These are phyloP conservation scores for Stagonosporopsis vannaccii DNA, from an alignment of 2,329 filamentous ascomycete species.

Conservation along the genomic window DNA sequence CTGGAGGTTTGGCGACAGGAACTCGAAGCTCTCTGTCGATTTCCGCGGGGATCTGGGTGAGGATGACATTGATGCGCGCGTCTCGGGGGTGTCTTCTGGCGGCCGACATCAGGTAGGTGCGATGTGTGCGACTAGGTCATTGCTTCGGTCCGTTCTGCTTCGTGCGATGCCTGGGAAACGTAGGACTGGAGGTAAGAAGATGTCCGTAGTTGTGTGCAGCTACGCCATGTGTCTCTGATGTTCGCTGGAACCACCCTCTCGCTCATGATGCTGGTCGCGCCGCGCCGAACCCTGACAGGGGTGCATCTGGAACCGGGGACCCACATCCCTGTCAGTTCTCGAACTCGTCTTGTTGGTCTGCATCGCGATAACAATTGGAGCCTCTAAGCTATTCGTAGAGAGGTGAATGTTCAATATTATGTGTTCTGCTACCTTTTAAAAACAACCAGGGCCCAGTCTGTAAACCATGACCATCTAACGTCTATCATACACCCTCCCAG, in stretches of 20 bases:
- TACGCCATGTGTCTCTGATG: slow-evolving; percentile 3
- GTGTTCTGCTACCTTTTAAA: background rate
- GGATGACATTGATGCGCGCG: slow-evolving; percentile 46
- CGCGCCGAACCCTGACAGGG: slow-evolving; percentile 15
- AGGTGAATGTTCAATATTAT: background rate
- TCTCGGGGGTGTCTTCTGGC: slow-evolving; percentile 31
- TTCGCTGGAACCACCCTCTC: slow-evolving; percentile 6
- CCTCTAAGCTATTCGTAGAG: background rate
- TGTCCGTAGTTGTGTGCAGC: background rate
- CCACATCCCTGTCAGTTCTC: slow-evolving; percentile 9
- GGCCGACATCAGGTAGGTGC: slow-evolving; percentile 43
- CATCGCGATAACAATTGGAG: background rate
- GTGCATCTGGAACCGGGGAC: slow-evolving; percentile 2
- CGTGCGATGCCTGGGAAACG: background rate
- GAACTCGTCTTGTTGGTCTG: background rate
- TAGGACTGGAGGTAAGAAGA: background rate
- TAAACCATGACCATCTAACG: background rate
- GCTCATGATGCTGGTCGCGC: slow-evolving; percentile 13
- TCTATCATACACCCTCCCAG: slow-evolving; percentile 39
- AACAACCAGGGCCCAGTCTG: background rate
- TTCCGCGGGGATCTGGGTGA: slow-evolving; percentile 52
- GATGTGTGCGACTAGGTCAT: slow-evolving; percentile 8
- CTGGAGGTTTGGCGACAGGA: slow-evolving; percentile 52
- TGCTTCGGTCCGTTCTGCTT: background rate
- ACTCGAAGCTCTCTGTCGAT: slow-evolving; percentile 59